Conservation (phyloP, 176 grass and related monocot species). For the Metroxylon sagu region DNA sequence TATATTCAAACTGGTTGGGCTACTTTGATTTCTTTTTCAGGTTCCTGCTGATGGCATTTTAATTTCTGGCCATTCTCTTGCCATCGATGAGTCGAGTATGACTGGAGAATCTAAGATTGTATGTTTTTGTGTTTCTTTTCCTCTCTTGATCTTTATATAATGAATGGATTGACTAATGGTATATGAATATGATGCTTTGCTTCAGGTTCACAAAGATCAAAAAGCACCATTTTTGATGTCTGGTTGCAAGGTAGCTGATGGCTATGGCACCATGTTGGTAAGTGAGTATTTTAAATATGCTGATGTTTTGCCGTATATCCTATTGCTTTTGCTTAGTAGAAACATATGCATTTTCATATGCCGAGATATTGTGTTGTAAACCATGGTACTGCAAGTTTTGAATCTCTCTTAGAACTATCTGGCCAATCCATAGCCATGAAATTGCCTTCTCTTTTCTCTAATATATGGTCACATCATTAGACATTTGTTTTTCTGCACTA, state of each 20-base stretch:
- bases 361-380: too few relatives aligned
- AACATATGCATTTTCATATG: slow-evolving; percentile 3
- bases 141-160: not conserved
- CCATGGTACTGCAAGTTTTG: too few relatives aligned
- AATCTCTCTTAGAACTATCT: too few relatives aligned
- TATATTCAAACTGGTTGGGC: slow-evolving; percentile 17
- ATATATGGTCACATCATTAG: too few relatives aligned
- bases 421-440: too few relatives aligned
- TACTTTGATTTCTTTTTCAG: slow-evolving; percentile 35
- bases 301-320: slow-evolving; percentile 17
- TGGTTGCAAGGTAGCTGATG: slow-evolving; percentile 94
- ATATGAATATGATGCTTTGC: not conserved
- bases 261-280: slow-evolving; percentile 90
- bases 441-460: too few relatives aligned
- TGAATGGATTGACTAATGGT: not conserved
- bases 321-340: slow-evolving; percentile 20
- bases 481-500: too few relatives aligned
- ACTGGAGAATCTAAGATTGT: slow-evolving; percentile 87
- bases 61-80: slow-evolving; percentile 89
- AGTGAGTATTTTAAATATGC: slow-evolving; percentile 22
- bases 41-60: slow-evolving; percentile 92
- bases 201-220: slow-evolving; percentile 77
- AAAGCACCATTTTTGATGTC: slow-evolving; percentile 92
- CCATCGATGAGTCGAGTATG: slow-evolving; percentile 98
- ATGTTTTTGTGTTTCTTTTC: slow-evolving; percentile 19